These are phyloP conservation scores for Phytopythium chamaehyphon DNA, from an alignment of 352 stramenopile species.

Conservation along the genomic window DNA sequence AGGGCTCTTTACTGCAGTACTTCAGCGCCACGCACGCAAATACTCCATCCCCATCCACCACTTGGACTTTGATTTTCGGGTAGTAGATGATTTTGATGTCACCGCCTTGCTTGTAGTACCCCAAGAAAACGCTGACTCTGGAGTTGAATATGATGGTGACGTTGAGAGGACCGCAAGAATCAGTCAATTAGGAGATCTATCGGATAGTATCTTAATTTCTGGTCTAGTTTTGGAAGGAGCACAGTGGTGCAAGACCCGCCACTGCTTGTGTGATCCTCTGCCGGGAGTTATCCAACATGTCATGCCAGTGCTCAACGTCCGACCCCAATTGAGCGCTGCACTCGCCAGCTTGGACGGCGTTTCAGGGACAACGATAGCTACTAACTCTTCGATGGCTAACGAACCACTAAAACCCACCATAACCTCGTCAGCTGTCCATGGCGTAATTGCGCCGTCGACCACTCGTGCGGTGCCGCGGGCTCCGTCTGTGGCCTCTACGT, in stretches of 20 bases:
- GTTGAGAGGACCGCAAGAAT: not conserved
- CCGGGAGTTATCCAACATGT: constrained; percentile 59
- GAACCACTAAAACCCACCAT: not conserved
- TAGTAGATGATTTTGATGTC: constrained; percentile 41
- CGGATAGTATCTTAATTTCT: constrained; percentile 51
- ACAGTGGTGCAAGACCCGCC: constrained; percentile 49
- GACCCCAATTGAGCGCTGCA: constrained; percentile 34
- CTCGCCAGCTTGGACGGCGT: not conserved
- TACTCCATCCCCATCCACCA: constrained; percentile 67
- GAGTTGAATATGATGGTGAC: not conserved
- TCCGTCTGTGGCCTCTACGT: not conserved
- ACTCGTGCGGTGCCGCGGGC: constrained; percentile 1
- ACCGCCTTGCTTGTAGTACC: too few relatives aligned
- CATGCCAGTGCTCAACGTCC: constrained; percentile 87
- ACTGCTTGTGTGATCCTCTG: constrained; percentile 43
- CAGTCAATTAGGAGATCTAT: constrained; percentile 2
- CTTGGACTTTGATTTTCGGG: constrained; percentile 71
- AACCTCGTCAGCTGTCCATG: not conserved
- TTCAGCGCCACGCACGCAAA: constrained; percentile 72
- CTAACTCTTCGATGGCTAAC: too few relatives aligned
- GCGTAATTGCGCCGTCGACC: not conserved
- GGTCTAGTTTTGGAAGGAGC: constrained; percentile 69
- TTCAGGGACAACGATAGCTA: not conserved
- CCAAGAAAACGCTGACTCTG: constrained; percentile 2
- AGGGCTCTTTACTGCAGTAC: constrained; percentile 70